These are phyloP conservation scores for Leccinum rimulosum DNA, from an alignment of 768 basidiomycete species.

Conservation along the genomic window DNA sequence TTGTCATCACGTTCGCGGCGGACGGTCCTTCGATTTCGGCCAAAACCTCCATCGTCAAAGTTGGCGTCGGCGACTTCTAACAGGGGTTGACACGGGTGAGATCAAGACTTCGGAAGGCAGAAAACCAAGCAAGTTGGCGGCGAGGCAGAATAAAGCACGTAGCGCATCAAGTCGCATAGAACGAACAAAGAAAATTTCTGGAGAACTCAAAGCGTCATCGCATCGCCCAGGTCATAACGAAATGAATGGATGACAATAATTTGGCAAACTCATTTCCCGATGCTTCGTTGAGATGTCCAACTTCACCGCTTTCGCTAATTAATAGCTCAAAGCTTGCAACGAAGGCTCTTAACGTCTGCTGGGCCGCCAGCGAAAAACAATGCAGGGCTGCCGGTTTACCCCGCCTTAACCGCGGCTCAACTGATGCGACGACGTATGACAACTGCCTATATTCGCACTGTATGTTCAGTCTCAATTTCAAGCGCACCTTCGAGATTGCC, in stretches of 20 bases:
- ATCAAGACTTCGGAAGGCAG: constrained; percentile 48
- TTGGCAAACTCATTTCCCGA: constrained; percentile 30
- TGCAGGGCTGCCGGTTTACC: constrained; percentile 40
- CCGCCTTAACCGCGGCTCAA: constrained; percentile 50
- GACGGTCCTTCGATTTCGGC: constrained; percentile 45
- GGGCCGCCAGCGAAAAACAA: constrained; percentile 22
- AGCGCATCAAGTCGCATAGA: constrained; percentile 39
- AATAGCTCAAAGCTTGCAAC: constrained; percentile 47
- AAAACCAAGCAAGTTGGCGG: constrained; percentile 39
- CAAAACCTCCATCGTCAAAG: constrained; percentile 53
- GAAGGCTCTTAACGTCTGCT: constrained; percentile 35
- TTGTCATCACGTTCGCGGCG: constrained; percentile 86
- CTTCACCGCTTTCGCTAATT: constrained; percentile 46
- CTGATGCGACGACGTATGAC: constrained; percentile 30
- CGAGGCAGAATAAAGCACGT: constrained; percentile 44
- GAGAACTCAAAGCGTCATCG: constrained; percentile 25
- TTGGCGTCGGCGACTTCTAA: constrained; percentile 62
- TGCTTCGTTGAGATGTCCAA: constrained; percentile 30
- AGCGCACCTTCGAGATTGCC: constrained; percentile 85
- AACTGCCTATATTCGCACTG: constrained; percentile 44
- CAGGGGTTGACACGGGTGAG: constrained; percentile 41
- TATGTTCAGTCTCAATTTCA: constrained; percentile 58
- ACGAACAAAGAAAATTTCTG: constrained; percentile 19
- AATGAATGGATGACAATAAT: constrained; percentile 16
- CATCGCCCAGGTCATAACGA: constrained; percentile 18